These are phyloP conservation scores for Daucus carota DNA, from an alignment of 129 eudicot species.

Conservation along the genomic window DH1_v3.0 NC_030386.2:5815001-5815500, in stretches of 20 bases:
- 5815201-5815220: neutral
- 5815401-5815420: neutral
- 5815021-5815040: neutral
- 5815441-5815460: neutral
- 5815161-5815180: neutral
- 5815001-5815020: neutral
- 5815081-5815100: too few relatives aligned
- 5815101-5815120: too few relatives aligned
- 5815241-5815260: too few relatives aligned
- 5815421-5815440: neutral
- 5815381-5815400: neutral
- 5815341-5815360: neutral
- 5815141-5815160: too few relatives aligned
- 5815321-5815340: neutral
- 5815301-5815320: neutral
- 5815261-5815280: neutral
- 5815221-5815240: neutral
- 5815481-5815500: neutral
- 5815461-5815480: neutral
- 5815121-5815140: too few relatives aligned
- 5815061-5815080: neutral
- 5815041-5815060: neutral
- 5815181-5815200: neutral
- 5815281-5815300: neutral
- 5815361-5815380: neutral